Percentiles rank a stretch among this genome's conserved stretches.
Evolutionary conservation across 768 basidiomycete genomes (phyloP).

Genomic region (Tephrocybe sp.): DNA sequence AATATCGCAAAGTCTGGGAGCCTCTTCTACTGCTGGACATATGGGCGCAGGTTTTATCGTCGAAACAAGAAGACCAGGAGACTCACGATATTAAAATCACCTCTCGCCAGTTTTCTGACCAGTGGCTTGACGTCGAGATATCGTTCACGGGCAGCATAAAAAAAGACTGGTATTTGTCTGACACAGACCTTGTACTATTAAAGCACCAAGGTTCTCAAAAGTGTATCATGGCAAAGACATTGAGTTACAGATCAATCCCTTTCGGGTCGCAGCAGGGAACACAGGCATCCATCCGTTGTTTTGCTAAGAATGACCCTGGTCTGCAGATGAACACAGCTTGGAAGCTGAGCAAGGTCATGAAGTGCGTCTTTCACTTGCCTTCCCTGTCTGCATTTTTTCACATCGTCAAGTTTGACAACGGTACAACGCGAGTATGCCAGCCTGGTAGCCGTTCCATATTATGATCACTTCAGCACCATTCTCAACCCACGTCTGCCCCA

Average conservation of each 20-base stretch:
- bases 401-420: slow-evolving; percentile 71
- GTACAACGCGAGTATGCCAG: slow-evolving; percentile 92
- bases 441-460: slow-evolving; percentile 78
- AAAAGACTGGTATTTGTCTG: slow-evolving; percentile 74
- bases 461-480: slow-evolving; percentile 73
- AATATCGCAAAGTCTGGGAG: slow-evolving; percentile 78
- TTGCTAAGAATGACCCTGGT: slow-evolving; percentile 51
- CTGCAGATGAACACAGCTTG: slow-evolving; percentile 68
- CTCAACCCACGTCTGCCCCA: slow-evolving; percentile 63
- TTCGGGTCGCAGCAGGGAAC: slow-evolving; percentile 53
- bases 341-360: slow-evolving; percentile 77
- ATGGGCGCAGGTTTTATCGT: slow-evolving; percentile 84
- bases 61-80: slow-evolving; percentile 66
- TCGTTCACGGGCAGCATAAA: slow-evolving; percentile 56
- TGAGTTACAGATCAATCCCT: slow-evolving; percentile 31
- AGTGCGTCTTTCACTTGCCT: slow-evolving; percentile 46
- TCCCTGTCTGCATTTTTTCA: not conserved
- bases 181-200: slow-evolving; percentile 86
- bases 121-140: slow-evolving; percentile 81
- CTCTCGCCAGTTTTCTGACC: slow-evolving; percentile 71
- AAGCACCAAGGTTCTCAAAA: slow-evolving; percentile 53
- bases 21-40: slow-evolving; percentile 87
- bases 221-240: slow-evolving; percentile 68
- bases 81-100: slow-evolving; percentile 62
- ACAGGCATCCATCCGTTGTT: slow-evolving; percentile 62